phyloP scores from a whole-genome alignment of 306 rosid genomes.

The Fragaria iinumae region DNA sequence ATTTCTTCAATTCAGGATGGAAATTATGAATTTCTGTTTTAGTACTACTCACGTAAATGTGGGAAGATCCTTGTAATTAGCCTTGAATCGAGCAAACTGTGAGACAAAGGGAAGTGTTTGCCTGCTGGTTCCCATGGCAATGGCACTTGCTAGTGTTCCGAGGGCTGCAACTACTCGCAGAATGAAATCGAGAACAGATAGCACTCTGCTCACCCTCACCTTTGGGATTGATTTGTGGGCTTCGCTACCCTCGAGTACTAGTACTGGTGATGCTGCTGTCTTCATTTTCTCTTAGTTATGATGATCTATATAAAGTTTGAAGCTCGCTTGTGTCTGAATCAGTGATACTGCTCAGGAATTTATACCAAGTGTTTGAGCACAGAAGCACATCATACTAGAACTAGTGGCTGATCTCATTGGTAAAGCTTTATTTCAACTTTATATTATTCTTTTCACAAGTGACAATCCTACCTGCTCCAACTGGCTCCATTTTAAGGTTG shows the following conservation, averaged over 20 bases:
- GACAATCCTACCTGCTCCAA: slow-evolving; percentile 20
- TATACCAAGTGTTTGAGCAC: neutral
- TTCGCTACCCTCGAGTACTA: slow-evolving; percentile 9
- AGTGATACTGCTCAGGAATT: neutral
- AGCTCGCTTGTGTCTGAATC: neutral
- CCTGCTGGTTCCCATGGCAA: slow-evolving; percentile 29
- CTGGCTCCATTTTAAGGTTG: neutral
- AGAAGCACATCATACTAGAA: neutral
- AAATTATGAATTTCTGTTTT: neutral
- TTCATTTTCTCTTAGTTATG: slow-evolving; percentile 16
- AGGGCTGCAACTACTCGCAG: slow-evolving; percentile 22
- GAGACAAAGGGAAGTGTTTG: slow-evolving; percentile 25
- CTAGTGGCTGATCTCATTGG: neutral
- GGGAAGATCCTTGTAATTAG: slow-evolving; percentile 45
- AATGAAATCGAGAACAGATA: slow-evolving; percentile 25
- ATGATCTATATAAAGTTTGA: neutral
- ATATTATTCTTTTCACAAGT: neutral
- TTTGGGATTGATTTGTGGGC: slow-evolving; percentile 14
- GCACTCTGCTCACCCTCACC: slow-evolving; percentile 8
- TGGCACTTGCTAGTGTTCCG: slow-evolving; percentile 30
- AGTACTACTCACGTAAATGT: slow-evolving; percentile 39
- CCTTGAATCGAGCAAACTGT: slow-evolving; percentile 25
- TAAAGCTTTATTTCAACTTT: neutral
- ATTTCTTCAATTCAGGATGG: neutral
- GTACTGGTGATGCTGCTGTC: neutral